These are phyloP conservation scores for Neohortaea acidophila DNA, from an alignment of 495 filamentous ascomycete genomes.

Conservation along the genomic window DNA sequence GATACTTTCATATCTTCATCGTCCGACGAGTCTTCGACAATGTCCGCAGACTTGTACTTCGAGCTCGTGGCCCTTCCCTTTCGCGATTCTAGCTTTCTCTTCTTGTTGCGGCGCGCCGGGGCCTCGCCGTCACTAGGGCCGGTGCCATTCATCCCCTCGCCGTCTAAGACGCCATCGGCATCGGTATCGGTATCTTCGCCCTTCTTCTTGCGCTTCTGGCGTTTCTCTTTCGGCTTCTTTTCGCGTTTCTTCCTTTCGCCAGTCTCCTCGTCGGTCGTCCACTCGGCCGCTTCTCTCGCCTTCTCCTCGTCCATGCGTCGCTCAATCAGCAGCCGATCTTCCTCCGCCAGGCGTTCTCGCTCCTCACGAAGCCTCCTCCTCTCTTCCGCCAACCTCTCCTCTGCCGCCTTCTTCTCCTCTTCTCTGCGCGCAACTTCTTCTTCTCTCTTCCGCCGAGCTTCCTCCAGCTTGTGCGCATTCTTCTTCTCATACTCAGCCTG, in stretches of 20 bases:
- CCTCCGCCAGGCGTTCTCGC: constrained; percentile 59
- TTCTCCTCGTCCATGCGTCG: constrained; percentile 59
- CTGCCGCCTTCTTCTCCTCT: constrained; percentile 48
- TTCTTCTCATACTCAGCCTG: constrained; percentile 88
- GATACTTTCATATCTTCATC: constrained; percentile 18
- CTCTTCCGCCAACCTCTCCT: constrained; percentile 51
- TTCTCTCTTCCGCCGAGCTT: constrained; percentile 60
- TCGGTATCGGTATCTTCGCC: constrained; percentile 38
- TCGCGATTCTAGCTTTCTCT: constrained; percentile 24
- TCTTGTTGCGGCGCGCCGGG: constrained; percentile 21
- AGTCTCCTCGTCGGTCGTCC: constrained; percentile 61
- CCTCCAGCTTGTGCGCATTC: constrained; percentile 68
- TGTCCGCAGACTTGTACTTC: constrained; percentile 28
- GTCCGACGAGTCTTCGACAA: constrained; percentile 24
- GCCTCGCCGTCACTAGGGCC: constrained; percentile 13
- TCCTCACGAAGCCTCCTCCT: constrained; percentile 69
- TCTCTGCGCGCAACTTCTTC: constrained; percentile 60
- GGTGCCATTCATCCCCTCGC: constrained; percentile 13
- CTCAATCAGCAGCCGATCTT: constrained; percentile 54
- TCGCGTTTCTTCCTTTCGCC: constrained; percentile 60
- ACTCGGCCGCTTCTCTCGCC: constrained; percentile 47
- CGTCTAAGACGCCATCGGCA: constrained; percentile 13
- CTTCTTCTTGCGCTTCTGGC: constrained; percentile 47
- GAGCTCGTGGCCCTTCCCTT: constrained; percentile 13
- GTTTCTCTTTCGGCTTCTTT: constrained; percentile 41